These are phyloP conservation scores for Kluyveromyces sp. DNA, from an alignment of 1,139 yeast species.

Conservation along the genomic window DNA sequence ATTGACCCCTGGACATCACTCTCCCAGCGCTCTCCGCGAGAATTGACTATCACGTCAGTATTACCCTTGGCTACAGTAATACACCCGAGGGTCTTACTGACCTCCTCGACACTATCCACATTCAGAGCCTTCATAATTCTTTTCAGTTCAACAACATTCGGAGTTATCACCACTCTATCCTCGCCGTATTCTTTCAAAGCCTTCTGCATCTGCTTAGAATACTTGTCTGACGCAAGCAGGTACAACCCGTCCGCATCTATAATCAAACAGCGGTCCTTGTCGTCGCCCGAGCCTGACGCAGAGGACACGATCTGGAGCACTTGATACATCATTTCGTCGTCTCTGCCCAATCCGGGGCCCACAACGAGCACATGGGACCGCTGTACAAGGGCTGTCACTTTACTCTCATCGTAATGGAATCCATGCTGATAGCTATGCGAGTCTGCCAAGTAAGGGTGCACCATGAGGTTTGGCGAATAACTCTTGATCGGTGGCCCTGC, in stretches of 20 bases:
- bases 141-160: slow-evolving; percentile 79
- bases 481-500: slow-evolving; percentile 81
- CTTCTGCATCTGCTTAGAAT: slow-evolving; percentile 15
- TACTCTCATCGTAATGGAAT: slow-evolving; percentile 42
- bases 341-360: slow-evolving; percentile 95
- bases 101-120: slow-evolving; percentile 34
- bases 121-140: slow-evolving; percentile 50
- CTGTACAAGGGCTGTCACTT: slow-evolving; percentile 46
- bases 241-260: slow-evolving; percentile 86
- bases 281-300: slow-evolving; percentile 29
- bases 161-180: slow-evolving; percentile 54
- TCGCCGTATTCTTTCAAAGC: slow-evolving; percentile 45
- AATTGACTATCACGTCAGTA: slow-evolving; percentile 49
- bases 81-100: slow-evolving; percentile 56
- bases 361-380: slow-evolving; percentile 76
- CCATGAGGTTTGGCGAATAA: slow-evolving; percentile 92
- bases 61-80: slow-evolving; percentile 70
- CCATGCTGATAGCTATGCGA: slow-evolving; percentile 9
- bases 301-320: slow-evolving; percentile 48
- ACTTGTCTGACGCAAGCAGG: slow-evolving; percentile 32
- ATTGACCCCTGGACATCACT: slow-evolving; percentile 51
- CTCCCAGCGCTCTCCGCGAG: slow-evolving; percentile 39
- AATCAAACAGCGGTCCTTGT: slow-evolving; percentile 48
- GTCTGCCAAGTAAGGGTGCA: slow-evolving; percentile 70
- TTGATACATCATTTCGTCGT: slow-evolving; percentile 55